Base-by-base conservation (phyloP, 139 green algal species). In the Tetradesmus obliquus region DNA sequence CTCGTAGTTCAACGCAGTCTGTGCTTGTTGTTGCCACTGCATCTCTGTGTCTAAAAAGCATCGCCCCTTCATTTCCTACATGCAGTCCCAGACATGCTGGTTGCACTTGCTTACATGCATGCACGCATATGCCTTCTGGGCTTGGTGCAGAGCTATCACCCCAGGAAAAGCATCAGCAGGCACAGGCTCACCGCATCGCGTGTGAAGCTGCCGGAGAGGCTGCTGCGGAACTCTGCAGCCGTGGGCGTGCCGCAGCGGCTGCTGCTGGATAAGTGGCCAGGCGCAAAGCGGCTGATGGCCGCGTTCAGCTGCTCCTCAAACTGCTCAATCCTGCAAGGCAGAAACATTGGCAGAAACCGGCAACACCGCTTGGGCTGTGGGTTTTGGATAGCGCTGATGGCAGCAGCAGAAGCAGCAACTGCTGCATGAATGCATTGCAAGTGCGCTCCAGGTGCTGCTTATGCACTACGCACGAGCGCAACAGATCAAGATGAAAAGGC, bases 221-320 rank as follows among this genome's bases (percentile, higher is more conserved):
- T 87, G 20, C 19, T 76, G 20, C n/a, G 82, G 83, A 79, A 24
- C 8, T 74, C 58, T 8, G 8, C 57, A 79, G 83, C 55, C 45
- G 20, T 71, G 17, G 32, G 54, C 6, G 54, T 32, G 2, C 8
- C 82, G 60, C 54, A 69, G 17, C 5, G 20, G 5, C 84, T 88
- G 84, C 15, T 62, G 24, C 13, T 19, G 3, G 2, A 13, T 2
- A 57, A 3, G 79, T 82, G n/a, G n/a, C 74, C 74, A 84, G 62
- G 84, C 57, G 84, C 84, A 62, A 89, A 89, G 13, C 84, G 84
- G 32, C 51, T 89, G 84, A 89, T 89, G 84, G 84, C 84, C 45
- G 84, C 84, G 66, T 89, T 89, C 24, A 89, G 62, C 84, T 89
- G 84, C 84, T 89, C 84, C 55, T 89, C 84, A 89, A 89, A 89